Evolutionary conservation across 371 early-diverging fungal species (phyloP), one percentile per base, ranked within the genome.

Genomic region (Lichtheimia ramosa): DNA sequence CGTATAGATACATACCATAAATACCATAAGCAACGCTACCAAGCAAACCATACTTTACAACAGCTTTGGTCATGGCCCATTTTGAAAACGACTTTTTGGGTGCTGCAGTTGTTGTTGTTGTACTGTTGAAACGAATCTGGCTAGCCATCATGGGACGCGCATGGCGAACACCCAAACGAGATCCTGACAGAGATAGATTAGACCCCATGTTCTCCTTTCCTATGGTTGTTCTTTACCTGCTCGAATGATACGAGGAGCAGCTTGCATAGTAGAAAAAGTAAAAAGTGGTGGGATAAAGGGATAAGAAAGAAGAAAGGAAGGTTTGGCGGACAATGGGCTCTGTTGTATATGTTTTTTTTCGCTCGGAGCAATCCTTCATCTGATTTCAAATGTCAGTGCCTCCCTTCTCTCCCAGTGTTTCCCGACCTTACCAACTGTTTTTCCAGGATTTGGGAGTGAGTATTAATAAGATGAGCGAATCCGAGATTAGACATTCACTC

Each of bases 41-140:
- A 7, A 74, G 65, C 16, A 63, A 24, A 62, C 77, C 74, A 27
- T 75, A 63, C 64, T 81, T 75, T 50, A 74, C 61, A 15, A 65
- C 46, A 39, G 69, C 72, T 70, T 77, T 81, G 21, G 75, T 25
- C 18, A 58, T 25, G 8, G 42, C 23, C 71, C 71, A 71, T 48
- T 65, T 67, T 51, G 68, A 68, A 28, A 58, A 58, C 25, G 59
- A 40, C 48, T 61, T 65, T 20, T 56, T 62, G 8, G 50, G 20
- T 16, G 21, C 43, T 18, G 40, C 51, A 5, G 57, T 16, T 2
- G 34, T 50, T n/a, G 57, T 16, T 2, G 34, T 50, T n/a, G 63
- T 63, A 20, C 51, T 52, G 51, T 56, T 57, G 42, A 63, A 39
- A 14, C 63, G 63, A 10, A 51, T 10, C 43, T 63, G 63, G 6